Evolutionary conservation across 306 rosid species (phyloP).

Genomic region (Prunus kanzakura): DNA sequence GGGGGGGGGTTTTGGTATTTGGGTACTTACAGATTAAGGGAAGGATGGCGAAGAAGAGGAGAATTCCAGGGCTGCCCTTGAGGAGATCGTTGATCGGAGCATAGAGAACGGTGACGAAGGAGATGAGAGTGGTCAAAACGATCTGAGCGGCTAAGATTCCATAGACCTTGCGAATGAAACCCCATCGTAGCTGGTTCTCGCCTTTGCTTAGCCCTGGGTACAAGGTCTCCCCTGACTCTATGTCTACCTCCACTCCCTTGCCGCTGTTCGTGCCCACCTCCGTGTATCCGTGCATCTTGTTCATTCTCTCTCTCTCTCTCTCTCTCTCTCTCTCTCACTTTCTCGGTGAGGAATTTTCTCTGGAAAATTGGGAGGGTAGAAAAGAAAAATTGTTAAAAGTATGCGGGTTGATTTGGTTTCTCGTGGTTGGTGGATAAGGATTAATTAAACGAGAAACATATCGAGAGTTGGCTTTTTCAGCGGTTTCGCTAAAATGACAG

Average conservation of each 20-base stretch:
- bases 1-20: neutral
- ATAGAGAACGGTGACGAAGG: conserved; percentile 69
- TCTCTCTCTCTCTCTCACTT: neutral
- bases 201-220: conserved; percentile 73
- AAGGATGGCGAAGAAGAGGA: conserved; percentile 69
- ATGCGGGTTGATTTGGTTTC: neutral
- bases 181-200: conserved; percentile 98
- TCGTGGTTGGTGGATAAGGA: neutral
- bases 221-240: conserved; percentile 79
- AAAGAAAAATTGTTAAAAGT: neutral
- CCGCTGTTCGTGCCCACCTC: conserved; percentile 30
- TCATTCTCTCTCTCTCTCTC: neutral
- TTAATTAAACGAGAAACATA: too few relatives aligned
- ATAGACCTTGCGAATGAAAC: conserved; percentile 89
- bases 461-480: too few relatives aligned
- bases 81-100: conserved; percentile 76
- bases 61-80: conserved; percentile 62
- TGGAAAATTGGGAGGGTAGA: conserved; percentile 9
- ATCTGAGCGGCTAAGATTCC: conserved; percentile 86
- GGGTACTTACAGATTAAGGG: conserved; percentile 67
- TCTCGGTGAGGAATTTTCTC: conserved; percentile 5
- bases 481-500: neutral
- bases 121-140: conserved; percentile 72
- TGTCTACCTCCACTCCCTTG: conserved; percentile 54
- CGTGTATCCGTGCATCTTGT: conserved; percentile 42